Percentiles rank a stretch among this genome's conserved stretches.
phyloP scores from a whole-genome alignment of 1,284 basidiomycete species.

The Sporisorium exsertum region DNA sequence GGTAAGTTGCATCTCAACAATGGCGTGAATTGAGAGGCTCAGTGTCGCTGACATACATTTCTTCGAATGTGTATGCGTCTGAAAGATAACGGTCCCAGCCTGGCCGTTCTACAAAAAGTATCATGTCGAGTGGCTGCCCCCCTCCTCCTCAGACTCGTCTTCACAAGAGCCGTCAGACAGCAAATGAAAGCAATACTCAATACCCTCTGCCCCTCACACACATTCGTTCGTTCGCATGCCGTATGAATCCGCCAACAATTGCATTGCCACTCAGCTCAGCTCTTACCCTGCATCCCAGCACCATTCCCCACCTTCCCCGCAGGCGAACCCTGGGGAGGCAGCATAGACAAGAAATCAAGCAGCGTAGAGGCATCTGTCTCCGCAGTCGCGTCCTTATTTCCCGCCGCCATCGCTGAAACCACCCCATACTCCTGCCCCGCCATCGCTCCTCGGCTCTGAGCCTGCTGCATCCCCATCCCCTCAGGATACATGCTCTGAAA shows the following conservation, averaged over 20 bases:
- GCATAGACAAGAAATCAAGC: slow-evolving; percentile 35
- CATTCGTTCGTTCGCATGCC: background rate
- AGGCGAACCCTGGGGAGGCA: slow-evolving; percentile 13
- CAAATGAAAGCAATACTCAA: background rate
- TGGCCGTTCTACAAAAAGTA: slow-evolving; percentile 48
- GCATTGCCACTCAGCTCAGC: background rate
- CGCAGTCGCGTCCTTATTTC: background rate
- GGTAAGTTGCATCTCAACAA: slow-evolving; percentile 19
- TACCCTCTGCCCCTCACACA: background rate
- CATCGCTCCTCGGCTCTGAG: background rate
- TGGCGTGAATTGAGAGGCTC: too few relatives aligned
- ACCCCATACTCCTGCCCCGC: background rate
- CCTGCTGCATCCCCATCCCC: background rate
- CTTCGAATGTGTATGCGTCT: too few relatives aligned
- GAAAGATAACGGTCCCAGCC: slow-evolving; percentile 38
- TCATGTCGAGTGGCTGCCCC: slow-evolving; percentile 45
- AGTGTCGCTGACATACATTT: too few relatives aligned
- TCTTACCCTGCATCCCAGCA: background rate
- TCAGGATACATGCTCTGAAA: slow-evolving; percentile 15
- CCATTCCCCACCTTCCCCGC: background rate
- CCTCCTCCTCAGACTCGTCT: background rate
- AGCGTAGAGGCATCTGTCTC: slow-evolving; percentile 24
- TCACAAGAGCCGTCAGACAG: background rate
- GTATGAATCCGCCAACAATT: background rate
- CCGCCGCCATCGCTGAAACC: background rate